Percentiles rank a stretch among this genome's conserved stretches.
These are phyloP conservation scores for Alternaria rosae DNA, from an alignment of 2,329 filamentous ascomycete species.

Conservation along the genomic window DNA sequence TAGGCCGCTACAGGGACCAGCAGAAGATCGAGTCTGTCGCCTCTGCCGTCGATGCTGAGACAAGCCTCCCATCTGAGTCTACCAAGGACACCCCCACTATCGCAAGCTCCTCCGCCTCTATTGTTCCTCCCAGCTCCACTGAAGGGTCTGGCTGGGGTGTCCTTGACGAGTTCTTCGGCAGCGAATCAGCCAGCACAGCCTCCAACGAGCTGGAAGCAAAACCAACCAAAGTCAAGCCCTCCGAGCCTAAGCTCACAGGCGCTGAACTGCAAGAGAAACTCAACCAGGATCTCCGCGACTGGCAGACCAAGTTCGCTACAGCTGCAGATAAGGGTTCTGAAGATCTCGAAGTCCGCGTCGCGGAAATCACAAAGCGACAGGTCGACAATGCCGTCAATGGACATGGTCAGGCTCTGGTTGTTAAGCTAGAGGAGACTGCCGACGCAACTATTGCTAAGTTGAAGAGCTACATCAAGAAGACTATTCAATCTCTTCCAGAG, in stretches of 20 bases:
- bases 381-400: conserved; percentile 70
- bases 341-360: conserved; percentile 68
- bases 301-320: conserved; percentile 87
- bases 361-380: conserved; percentile 76
- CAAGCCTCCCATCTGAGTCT: conserved; percentile 22
- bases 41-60: conserved; percentile 59
- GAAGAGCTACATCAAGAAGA: conserved; percentile 69
- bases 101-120: conserved; percentile 29
- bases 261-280: conserved; percentile 67
- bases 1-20: conserved; percentile 76
- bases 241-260: conserved; percentile 36
- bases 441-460: conserved; percentile 69
- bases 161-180: conserved; percentile 41
- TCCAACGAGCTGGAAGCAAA: conserved; percentile 26
- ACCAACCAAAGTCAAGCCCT: conserved; percentile 22
- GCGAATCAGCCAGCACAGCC: conserved; percentile 31
- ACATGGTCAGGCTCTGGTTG: conserved; percentile 71
- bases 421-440: conserved; percentile 73
- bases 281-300: conserved; percentile 77
- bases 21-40: conserved; percentile 68
- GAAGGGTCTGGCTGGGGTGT: conserved; percentile 39
- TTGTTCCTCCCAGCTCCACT: conserved; percentile 28
- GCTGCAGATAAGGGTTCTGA: conserved; percentile 85
- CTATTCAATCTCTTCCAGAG: conserved; percentile 64
- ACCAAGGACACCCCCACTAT: conserved; percentile 28